Evolutionary conservation across 139 green algal genomes (phyloP).

Genomic region (Chlorella sp.): DNA sequence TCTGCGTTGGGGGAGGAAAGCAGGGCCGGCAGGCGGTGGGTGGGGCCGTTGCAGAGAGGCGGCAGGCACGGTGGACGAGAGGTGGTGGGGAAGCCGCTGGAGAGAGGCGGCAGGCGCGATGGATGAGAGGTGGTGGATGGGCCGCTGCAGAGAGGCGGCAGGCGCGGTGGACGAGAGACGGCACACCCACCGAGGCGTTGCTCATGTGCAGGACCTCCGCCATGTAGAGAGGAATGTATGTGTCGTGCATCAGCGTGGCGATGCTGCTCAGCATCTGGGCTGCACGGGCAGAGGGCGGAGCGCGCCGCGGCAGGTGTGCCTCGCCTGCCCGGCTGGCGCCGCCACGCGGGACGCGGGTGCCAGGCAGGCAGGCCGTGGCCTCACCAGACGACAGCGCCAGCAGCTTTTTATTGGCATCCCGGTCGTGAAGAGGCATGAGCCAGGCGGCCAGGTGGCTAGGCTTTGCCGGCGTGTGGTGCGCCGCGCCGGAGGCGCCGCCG

Average conservation of each 20-base stretch:
- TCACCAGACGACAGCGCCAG: constrained; percentile 54
- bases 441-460: background rate
- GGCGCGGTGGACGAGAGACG: too few relatives aligned
- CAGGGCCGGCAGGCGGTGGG: background rate
- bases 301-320: background rate
- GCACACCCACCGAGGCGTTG: constrained; percentile 50
- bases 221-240: constrained; percentile 87
- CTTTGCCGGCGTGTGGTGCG: background rate
- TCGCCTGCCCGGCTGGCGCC: background rate
- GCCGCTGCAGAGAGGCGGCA: too few relatives aligned
- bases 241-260: constrained; percentile 88
- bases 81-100: background rate
- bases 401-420: constrained; percentile 60
- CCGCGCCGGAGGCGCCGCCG: too few relatives aligned
- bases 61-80: too few relatives aligned
- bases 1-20: constrained; percentile 41
- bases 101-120: too few relatives aligned
- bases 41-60: too few relatives aligned
- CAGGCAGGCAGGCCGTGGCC: background rate
- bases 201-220: constrained; percentile 75
- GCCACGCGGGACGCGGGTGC: background rate
- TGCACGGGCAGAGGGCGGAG: background rate
- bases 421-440: constrained; percentile 45
- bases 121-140: too few relatives aligned
- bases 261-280: constrained; percentile 81